phyloP scores from a whole-genome alignment of 2,329 filamentous ascomycete genomes.

The Clarireedia sp. region DNA sequence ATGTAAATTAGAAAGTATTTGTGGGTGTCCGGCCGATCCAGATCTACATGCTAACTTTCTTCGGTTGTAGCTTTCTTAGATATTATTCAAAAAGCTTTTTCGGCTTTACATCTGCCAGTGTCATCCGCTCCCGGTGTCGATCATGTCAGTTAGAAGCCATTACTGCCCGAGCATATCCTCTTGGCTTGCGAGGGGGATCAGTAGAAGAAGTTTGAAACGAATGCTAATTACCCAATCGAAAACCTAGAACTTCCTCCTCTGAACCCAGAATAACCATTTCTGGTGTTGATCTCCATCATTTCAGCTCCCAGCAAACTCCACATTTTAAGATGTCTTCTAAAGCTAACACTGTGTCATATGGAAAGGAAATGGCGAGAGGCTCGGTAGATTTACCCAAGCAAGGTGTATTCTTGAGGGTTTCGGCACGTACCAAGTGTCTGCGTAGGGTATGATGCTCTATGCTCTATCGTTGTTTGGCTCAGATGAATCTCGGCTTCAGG shows the following conservation, averaged over 20 bases:
- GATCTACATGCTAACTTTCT: too few relatives aligned
- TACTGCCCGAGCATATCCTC: slow-evolving; percentile 1
- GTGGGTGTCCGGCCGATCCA: neutral
- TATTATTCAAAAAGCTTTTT: neutral
- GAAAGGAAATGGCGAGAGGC: neutral
- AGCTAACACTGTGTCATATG: slow-evolving; percentile 5
- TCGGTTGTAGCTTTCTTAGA: neutral
- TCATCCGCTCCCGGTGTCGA: slow-evolving; percentile 9
- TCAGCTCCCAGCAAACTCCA: slow-evolving; percentile 5
- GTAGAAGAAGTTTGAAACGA: slow-evolving; percentile 5
- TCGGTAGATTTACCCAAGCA: slow-evolving; percentile 1
- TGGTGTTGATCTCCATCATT: neutral
- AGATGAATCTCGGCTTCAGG: neutral
- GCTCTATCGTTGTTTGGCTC: neutral
- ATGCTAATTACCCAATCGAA: slow-evolving; percentile 2
- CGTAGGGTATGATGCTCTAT: neutral
- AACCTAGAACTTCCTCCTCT: neutral
- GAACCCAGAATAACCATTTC: neutral
- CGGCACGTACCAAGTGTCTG: neutral
- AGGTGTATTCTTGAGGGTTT: neutral
- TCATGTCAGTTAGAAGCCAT: slow-evolving; percentile 6
- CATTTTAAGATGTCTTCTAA: slow-evolving; percentile 5
- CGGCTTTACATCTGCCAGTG: slow-evolving; percentile 3
- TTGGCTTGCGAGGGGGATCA: slow-evolving; percentile 6
- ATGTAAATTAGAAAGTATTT: slow-evolving; percentile 3